Evolutionary conservation across 1,284 basidiomycete species (phyloP), one percentile per base, ranked within the genome.

Genomic region (Entoloma clypeatum): DNA sequence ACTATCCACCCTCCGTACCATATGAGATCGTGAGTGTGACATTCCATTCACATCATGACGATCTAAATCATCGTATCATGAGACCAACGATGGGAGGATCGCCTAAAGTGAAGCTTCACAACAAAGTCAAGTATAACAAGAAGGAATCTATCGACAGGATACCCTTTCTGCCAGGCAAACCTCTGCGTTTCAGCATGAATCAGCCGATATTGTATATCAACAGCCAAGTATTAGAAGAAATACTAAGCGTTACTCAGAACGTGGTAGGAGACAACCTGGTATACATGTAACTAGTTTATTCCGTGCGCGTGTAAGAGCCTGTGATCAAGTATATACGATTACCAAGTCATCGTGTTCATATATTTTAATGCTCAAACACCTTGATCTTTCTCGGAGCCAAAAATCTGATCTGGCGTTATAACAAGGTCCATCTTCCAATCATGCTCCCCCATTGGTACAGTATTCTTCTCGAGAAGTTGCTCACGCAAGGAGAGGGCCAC

Each of bases 361-460:
- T 30, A 36, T 7, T 38, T 22, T 3, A 31, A 25, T 31, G 1
- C 23, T 35, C 11, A 25, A n/a, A 4, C 4, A 10, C n/a, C n/a
- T 41, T 22, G 1, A 13, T n/a, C 1, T 28, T 28, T 23, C 34
- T 25, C 26, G 29, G n/a, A n/a, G 26, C 25, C 33, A 7, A 62
- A 45, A 5, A 62, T 50, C 26, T 64, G 63, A 43, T 81, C 71
- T 14, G 80, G 75, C 11, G 77, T 77, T 29, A 86, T 61, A 47
- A 88, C 67, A 39, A 73, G 56, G 57, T 88, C 80, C 63, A 88
- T 65, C 51, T 69, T 77, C 74, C 82, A 83, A 61, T 88, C 86
- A 52, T 72, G 68, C 36, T 72, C 70, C 10, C 57, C 72, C 41
- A 72, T 68, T 7, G 86, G 86, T 16, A 88, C 68, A 33, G 67